Evolutionary conservation across 306 rosid genomes (phyloP).

Genomic region (Quercus bicolor): DNA sequence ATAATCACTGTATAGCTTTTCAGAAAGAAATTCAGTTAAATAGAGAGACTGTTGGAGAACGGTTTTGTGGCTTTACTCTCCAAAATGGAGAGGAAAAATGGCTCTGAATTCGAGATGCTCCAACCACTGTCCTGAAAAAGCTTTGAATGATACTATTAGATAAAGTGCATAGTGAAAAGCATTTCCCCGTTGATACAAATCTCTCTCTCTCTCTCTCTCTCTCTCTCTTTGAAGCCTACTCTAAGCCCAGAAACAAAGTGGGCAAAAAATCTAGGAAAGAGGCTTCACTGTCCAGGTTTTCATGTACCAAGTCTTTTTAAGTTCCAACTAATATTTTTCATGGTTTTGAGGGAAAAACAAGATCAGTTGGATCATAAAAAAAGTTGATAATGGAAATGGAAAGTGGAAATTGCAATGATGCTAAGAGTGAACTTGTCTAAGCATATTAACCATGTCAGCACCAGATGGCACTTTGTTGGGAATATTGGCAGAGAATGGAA

Average conservation of each 20-base stretch:
- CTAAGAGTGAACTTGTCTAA: constrained; percentile 7
- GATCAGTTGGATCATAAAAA: no score
- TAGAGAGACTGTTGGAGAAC: no score
- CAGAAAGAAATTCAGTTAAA: no score
- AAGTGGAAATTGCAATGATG: constrained; percentile 27
- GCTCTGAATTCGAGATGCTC: no score
- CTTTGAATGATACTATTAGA: constrained; percentile 21
- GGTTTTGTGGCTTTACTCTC: no score
- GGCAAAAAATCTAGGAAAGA: neutral
- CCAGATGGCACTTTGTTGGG: constrained; percentile 22
- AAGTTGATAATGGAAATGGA: neutral
- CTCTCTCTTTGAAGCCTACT: constrained; percentile 6
- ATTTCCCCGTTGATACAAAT: neutral
- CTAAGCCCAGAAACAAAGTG: neutral
- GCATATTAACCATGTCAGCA: constrained; percentile 19
- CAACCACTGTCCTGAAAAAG: constrained; percentile 1
- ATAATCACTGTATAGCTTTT: no score
- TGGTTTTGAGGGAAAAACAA: neutral
- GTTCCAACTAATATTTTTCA: neutral
- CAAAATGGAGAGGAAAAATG: no score
- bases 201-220: constrained; percentile 11
- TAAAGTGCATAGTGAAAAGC: constrained; percentile 5
- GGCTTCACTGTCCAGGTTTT: neutral
- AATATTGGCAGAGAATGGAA: constrained; percentile 14
- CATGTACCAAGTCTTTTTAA: neutral